Evolutionary conservation across 129 eudicot genomes (phyloP), one percentile per base, ranked within the genome.

Genomic region (Dittrichia graveolens): DNA sequence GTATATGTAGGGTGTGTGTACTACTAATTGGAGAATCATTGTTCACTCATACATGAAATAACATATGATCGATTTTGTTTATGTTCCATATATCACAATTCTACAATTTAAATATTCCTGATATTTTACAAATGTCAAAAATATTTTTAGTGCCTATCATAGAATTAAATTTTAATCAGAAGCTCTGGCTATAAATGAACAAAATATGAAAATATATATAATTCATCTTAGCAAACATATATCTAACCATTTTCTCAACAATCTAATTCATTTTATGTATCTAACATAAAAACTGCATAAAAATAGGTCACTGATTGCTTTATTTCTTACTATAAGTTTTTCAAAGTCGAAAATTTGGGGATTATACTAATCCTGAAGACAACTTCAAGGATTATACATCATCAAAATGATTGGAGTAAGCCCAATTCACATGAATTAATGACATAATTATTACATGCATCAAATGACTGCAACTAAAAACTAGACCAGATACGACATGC

Each of bases 11-110:
- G 31, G 31, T 24, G 31, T 24, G 31, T 8, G 18, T 44, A 65
- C 9, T 8, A 24, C 7, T 62, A 40, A 39, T 31, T 15, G 39
- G 39, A 39, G 11, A 62, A n/a, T 62, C 24, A 62, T 37, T 39
- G 67, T 62, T 62, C 8, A 38, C 48, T 40, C 67, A 62, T 3
- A 40, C 67, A 62, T 61, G 48, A 61, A 12, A 61, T 61, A 40
- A 14, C 67, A 62, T 7, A 24, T 11, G 40, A 65, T 61, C 14
- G 42, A 8, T 43, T 19, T 44, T 65, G 10, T 65, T 65, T 65
- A 18, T 41, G 47, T n/a, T 14, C n/a, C 37, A 13, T 12, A 11
- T 59, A 4, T 13, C 12, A 37, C 40, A 35, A 60, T 24, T 24
- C 31, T 24, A 2, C 2, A 24, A 24, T 24, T 24, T 24, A 24